Evolutionary conservation across 1,139 yeast species (phyloP).

Genomic region (Yamadazyma triangularis): DNA sequence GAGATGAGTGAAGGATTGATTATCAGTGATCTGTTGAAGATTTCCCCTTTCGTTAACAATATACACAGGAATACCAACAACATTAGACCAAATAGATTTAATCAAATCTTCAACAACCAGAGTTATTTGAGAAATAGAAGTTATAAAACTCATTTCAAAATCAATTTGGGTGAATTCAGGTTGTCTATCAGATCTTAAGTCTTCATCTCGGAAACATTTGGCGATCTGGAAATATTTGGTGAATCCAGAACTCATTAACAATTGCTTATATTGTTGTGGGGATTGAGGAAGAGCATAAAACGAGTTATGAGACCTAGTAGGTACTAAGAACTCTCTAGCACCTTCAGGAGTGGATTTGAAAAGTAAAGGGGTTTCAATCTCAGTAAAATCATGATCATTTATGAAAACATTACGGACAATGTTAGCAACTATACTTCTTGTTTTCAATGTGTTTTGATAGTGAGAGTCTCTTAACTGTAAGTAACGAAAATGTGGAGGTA

Average conservation of each 20-base stretch:
- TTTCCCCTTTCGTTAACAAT: conserved; percentile 20
- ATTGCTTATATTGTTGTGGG: conserved; percentile 95
- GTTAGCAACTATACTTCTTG: conserved; percentile 58
- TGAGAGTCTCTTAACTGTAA: conserved; percentile 66
- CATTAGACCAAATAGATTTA: conserved; percentile 49
- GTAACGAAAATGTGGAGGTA: conserved; percentile 79
- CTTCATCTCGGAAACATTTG: conserved; percentile 93
- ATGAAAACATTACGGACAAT: conserved; percentile 48
- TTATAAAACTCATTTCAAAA: conserved; percentile 85
- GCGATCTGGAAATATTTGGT: conserved; percentile 86
- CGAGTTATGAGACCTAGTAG: conserved; percentile 60
- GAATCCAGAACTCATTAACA: conserved; percentile 91
- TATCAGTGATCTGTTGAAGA: conserved; percentile 17
- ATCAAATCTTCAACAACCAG: conserved; percentile 59
- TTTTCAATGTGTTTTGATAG: conserved; percentile 56
- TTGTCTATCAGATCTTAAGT: conserved; percentile 89
- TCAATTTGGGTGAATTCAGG: conserved; percentile 97
- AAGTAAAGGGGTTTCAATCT: conserved; percentile 86
- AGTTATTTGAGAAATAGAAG: conserved; percentile 61
- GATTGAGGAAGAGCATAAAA: conserved; percentile 95
- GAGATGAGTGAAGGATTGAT: conserved; percentile 37
- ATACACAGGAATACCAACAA: conserved; percentile 38
- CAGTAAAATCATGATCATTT: conserved; percentile 54
- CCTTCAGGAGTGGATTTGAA: conserved; percentile 98
- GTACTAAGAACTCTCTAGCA: conserved; percentile 92